Evolutionary conservation across 345 rosid species (phyloP), one percentile per base, ranked within the genome.

Genomic region (Gossypium rotundifolium): DNA sequence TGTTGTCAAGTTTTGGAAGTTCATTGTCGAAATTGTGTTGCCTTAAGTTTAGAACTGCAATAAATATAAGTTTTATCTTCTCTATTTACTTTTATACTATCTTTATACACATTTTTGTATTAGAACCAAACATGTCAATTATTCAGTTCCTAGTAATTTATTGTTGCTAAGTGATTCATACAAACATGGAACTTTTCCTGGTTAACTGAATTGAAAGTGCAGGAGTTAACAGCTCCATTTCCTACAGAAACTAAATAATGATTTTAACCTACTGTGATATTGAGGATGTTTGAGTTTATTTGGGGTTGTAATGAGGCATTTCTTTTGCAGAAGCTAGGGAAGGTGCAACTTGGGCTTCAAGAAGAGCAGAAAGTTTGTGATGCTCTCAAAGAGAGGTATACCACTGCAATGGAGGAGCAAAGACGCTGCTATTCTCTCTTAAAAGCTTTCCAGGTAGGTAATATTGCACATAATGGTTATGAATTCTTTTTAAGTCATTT

Each of bases 321-420:
- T 23, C 51, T 74, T 57, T 73, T 71, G 72, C 96, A 92, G 97
- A 94, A 89, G 86, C 85, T 92, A 40, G 88, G 85, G 84, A 92
- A 88, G 78, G 81, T 82, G 77, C 85, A 87, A 81, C 53, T 75
- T 69, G 86, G 84, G 59, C 83, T 87, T 69, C 85, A 86, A 77
- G 90, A 88, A 70, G 93, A 87, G 83, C 93, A 86, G 79, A 89
- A 80, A 75, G 76, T 48, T 71, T 86, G 87, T 79, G 85, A 88
- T 79, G 71, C 74, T 73, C 82, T 82, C 57, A 88, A 88, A 83
- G 87, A 89, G 73, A 89, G 79, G 83, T 79, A 83, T 78, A 79
- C 83, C 49, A 87, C 91, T 17, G 88, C 90, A 79, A 77, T 86
- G 80, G 84, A 88, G 13, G 90, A 84, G 76, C 89, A 90, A 78